Percentiles rank a stretch among this genome's conserved stretches.
These are phyloP conservation scores for Lippia alba DNA, from an alignment of 305 asterid genomes.

Conservation along the genomic window DNA sequence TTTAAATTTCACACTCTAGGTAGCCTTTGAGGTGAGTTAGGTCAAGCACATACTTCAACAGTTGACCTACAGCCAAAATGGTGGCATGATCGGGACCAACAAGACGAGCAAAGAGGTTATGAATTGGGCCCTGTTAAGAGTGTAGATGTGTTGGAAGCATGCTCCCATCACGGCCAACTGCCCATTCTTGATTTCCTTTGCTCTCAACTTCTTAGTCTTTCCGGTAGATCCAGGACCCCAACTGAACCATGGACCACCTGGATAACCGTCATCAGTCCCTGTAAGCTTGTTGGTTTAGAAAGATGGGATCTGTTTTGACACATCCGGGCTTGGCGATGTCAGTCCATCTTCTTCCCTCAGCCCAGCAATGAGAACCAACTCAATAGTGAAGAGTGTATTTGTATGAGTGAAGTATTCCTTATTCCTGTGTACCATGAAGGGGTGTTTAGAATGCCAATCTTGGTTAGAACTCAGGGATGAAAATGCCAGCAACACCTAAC, in stretches of 20 bases:
- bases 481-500: conserved; percentile 96
- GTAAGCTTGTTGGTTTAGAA: conserved; percentile 98
- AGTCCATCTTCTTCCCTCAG: conserved; percentile 98
- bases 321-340: conserved; percentile 92
- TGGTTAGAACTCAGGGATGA: conserved; percentile 94
- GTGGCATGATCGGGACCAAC: conserved; percentile 97
- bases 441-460: conserved; percentile 85
- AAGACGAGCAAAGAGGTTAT: conserved; percentile 94
- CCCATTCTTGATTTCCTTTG: conserved; percentile 94
- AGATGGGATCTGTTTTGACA: conserved; percentile 90
- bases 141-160: conserved; percentile 96
- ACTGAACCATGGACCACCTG: conserved; percentile 95
- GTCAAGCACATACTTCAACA: too few relatives aligned
- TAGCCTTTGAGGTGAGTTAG: too few relatives aligned
- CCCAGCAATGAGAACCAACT: conserved; percentile 92
- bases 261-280: conserved; percentile 94
- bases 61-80: conserved; percentile 86
- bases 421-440: conserved; percentile 98
- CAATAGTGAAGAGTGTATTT: conserved; percentile 78
- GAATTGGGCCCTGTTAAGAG: conserved; percentile 95
- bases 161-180: conserved; percentile 93
- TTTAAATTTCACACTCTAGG: background rate
- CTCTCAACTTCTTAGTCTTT: conserved; percentile 84
- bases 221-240: conserved; percentile 85
- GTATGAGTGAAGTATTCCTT: conserved; percentile 92